These are phyloP conservation scores for Naganishia vishniacii DNA, from an alignment of 768 basidiomycete species.

Conservation along the genomic window DNA sequence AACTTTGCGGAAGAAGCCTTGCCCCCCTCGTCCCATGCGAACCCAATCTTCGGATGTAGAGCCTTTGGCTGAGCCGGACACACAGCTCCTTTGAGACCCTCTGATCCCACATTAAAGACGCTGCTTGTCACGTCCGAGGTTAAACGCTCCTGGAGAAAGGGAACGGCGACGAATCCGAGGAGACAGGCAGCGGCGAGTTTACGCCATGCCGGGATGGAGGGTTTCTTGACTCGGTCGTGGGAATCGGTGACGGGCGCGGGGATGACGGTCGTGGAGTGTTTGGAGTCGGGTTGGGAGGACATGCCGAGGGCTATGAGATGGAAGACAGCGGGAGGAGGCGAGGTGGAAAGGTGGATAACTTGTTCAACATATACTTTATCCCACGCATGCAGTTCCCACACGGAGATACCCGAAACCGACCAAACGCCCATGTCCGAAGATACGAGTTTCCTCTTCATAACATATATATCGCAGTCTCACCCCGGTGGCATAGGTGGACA, in stretches of 20 bases:
- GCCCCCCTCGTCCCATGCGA: constrained; percentile 35
- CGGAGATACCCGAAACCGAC: too few relatives aligned
- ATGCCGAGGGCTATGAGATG: neutral
- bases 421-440: too few relatives aligned
- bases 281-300: neutral
- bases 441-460: too few relatives aligned
- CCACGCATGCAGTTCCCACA: too few relatives aligned
- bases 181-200: neutral
- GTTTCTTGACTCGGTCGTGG: neutral
- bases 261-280: neutral
- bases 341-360: too few relatives aligned
- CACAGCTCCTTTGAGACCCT: neutral
- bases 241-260: neutral
- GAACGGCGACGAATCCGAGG: neutral
- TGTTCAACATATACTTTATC: too few relatives aligned
- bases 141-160: neutral
- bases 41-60: constrained; percentile 33
- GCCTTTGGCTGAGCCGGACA: constrained; percentile 41
- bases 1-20: constrained; percentile 32
- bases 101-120: neutral
- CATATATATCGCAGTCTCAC: too few relatives aligned
- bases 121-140: neutral
- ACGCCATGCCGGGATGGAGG: neutral
- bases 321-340: too few relatives aligned
- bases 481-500: too few relatives aligned